Conservation (phyloP, 2,329 filamentous ascomycete species). For the Mycogone perniciosa region DNA sequence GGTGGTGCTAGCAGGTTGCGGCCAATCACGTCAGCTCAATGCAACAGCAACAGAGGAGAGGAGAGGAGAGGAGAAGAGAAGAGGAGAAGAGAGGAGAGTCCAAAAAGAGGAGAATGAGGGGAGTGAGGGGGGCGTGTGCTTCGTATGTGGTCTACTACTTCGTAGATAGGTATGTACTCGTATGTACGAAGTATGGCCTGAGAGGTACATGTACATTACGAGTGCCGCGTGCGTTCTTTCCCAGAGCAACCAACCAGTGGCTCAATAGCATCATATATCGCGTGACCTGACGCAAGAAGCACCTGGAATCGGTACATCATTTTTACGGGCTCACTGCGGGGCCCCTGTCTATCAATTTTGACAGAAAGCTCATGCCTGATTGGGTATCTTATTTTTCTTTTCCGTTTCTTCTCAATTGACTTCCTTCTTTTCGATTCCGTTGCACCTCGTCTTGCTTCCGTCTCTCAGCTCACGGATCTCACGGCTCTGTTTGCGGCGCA, state of each 20-base stretch:
- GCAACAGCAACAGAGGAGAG: neutral
- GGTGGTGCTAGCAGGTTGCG: constrained; percentile 11
- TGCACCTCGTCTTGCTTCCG: neutral
- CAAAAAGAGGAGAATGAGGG: neutral
- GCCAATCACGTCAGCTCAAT: constrained; percentile 13
- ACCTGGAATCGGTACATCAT: constrained; percentile 1
- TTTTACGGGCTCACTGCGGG: neutral
- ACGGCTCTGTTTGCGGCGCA: constrained; percentile 2
- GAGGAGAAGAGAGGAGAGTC: neutral
- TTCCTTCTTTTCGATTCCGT: neutral
- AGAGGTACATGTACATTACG: too few species aligned
- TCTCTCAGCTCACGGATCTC: neutral
- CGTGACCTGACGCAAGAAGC: constrained; percentile 27
- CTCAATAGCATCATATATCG: constrained; percentile 22
- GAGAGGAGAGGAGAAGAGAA: neutral
- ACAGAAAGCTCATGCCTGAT: neutral
- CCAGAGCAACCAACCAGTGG: constrained; percentile 6
- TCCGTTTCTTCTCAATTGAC: neutral
- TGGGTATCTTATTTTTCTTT: neutral
- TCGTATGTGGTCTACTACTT: too few species aligned
- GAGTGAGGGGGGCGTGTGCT: neutral
- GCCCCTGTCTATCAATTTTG: neutral
- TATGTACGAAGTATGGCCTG: too few species aligned
- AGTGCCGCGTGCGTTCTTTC: constrained; percentile 9
- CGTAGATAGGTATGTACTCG: too few species aligned